Base-by-base conservation (phyloP, 2,329 filamentous ascomycete genomes). In the Trichoderma lentiforme region DNA sequence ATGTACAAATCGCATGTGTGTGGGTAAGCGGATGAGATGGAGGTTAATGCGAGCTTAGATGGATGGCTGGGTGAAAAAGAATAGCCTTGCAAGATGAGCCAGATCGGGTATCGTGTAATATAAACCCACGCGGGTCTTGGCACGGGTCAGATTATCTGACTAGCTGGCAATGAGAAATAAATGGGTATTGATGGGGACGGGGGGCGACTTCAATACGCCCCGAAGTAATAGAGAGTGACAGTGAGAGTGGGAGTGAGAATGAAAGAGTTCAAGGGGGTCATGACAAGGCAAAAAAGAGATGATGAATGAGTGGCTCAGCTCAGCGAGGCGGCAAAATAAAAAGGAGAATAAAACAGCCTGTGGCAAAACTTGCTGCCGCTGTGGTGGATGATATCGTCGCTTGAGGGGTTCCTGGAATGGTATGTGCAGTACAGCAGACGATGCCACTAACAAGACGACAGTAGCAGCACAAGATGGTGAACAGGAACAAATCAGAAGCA, bases 31-130 rank as follows among this genome's bases (percentile, higher is more conserved):
- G 58, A 58, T 58, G 51, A 47, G 57, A 53, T 53, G 67, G 47
- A 70, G 67, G 57, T 70, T 53, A 62, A 70, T 53, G 67, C 36
- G 57, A 70, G 39, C 28, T 70, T 62, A 53, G 67, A 60, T 26
- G 34, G 56, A 57, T 36, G 66, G 28, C 51, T 61, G 39, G 39
- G 39, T 43, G 7, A 60, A 60, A 47, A 70, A 71, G 47, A 58
- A 39, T 34, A 64, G 64, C 71, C 71, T 72, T 69, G 64, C 64
- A 47, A 63, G 71, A 72, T 72, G 64, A 64, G 34, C 71, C 56
- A 69, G 71, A 72, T 72, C 70, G 71, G 71, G 64, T 72, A 68
- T 72, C 63, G 70, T 36, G 30, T 39, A 47, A 68, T 62, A 68
- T 63, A 43, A 34, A 67, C 51, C 71, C 32, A 53, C 66, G 28